Percentiles rank a stretch among this genome's conserved stretches.
Evolutionary conservation across 495 filamentous ascomycete genomes (phyloP).

Genomic region (Penicillium verhagenii): DNA sequence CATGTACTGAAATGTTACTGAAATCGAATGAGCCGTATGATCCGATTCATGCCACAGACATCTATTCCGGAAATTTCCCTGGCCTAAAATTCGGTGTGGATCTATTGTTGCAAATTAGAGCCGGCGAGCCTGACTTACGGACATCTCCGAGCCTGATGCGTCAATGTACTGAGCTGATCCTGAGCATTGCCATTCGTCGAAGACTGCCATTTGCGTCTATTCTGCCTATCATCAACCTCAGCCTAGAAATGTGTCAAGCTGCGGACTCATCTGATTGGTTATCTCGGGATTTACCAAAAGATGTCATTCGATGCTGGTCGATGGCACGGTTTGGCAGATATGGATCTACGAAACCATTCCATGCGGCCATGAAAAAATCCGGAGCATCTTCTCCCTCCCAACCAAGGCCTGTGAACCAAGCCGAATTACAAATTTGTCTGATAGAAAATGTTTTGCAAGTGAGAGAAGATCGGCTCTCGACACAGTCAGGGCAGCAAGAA

Average conservation of each 20-base stretch:
- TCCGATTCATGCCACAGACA: background rate
- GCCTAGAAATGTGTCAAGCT: background rate
- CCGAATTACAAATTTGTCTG: background rate
- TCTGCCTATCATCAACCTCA: background rate
- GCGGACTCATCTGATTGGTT: background rate
- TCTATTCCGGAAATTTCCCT: no score
- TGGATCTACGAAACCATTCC: background rate
- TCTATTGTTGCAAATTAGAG: background rate
- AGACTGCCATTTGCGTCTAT: background rate
- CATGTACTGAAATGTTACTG: background rate
- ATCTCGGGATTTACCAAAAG: background rate
- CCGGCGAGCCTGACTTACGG: background rate
- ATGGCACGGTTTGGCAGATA: background rate
- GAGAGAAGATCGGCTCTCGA: background rate
- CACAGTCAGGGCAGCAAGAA: background rate
- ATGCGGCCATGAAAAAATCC: background rate
- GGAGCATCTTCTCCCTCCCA: background rate
- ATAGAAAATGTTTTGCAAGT: background rate
- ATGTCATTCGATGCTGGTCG: background rate
- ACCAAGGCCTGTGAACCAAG: background rate
- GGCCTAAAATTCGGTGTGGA: background rate
- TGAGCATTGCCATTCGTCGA: background rate
- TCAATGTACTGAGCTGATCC: background rate
- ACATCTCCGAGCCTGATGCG: background rate
- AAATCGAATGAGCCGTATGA: background rate